Percentiles rank a stretch among this genome's conserved stretches.
phyloP scores from a whole-genome alignment of 768 basidiomycete genomes.

The Omphalotus guepiniiformis region DNA sequence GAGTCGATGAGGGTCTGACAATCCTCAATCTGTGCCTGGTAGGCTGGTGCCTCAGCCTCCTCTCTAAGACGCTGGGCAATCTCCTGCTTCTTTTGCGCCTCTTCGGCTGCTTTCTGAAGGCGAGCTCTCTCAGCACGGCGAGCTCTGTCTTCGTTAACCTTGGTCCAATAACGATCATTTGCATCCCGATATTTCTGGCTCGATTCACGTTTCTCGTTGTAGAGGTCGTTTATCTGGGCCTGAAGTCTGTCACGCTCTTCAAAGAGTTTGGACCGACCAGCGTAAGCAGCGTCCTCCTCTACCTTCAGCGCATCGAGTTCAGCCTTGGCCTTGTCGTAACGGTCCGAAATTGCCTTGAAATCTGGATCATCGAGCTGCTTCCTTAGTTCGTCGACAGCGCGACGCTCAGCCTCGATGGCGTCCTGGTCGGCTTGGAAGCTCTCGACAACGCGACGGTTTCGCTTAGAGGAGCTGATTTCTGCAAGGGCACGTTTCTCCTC shows the following conservation, averaged over 20 bases:
- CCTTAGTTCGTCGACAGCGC: constrained; percentile 70
- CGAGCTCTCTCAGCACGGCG: constrained; percentile 75
- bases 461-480: constrained; percentile 75
- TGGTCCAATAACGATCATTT: constrained; percentile 77
- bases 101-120: constrained; percentile 71
- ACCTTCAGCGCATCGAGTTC: constrained; percentile 87
- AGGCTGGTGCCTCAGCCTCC: constrained; percentile 88
- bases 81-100: constrained; percentile 76
- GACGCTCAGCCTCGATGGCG: constrained; percentile 75
- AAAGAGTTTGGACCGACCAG: constrained; percentile 75
- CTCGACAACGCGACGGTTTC: constrained; percentile 73
- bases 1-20: constrained; percentile 89
- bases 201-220: constrained; percentile 73
- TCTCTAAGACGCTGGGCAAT: constrained; percentile 78
- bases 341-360: constrained; percentile 71
- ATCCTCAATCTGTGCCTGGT: constrained; percentile 91
- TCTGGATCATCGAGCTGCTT: constrained; percentile 90
- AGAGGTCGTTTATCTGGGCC: constrained; percentile 65
- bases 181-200: constrained; percentile 70
- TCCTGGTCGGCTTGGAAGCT: constrained; percentile 76
- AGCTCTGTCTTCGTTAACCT: constrained; percentile 86
- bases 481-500: constrained; percentile 95
- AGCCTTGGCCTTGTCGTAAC: constrained; percentile 75
- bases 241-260: constrained; percentile 81
- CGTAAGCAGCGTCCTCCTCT: constrained; percentile 81